Percentiles rank a stretch among this genome's conserved stretches.
Evolutionary conservation across 73 alveolate species (phyloP).

Genomic region (Effrenium voratum): DNA sequence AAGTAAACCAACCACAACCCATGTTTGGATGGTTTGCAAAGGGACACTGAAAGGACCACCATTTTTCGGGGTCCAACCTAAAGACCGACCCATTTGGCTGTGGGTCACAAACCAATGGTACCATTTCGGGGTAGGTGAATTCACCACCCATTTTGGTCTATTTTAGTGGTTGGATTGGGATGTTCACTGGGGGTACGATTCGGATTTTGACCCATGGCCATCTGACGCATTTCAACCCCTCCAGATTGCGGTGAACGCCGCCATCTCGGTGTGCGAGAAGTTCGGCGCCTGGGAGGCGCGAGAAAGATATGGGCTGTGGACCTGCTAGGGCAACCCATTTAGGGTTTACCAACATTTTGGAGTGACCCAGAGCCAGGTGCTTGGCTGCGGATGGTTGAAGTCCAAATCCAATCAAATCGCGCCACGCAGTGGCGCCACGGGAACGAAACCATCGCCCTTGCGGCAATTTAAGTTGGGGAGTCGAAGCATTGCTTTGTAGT

Average conservation of each 20-base stretch:
- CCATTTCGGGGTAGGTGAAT: not conserved
- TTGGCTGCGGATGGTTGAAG: too few relatives aligned
- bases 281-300: constrained; percentile 44
- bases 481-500: too few relatives aligned
- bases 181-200: not conserved
- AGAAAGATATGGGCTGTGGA: not conserved
- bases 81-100: not conserved
- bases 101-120: not conserved
- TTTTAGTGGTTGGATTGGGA: not conserved
- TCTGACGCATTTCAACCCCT: not conserved
- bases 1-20: too few relatives aligned
- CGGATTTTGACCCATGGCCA: not conserved
- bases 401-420: too few relatives aligned
- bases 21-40: too few relatives aligned
- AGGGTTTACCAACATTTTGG: too few relatives aligned
- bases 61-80: not conserved
- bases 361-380: too few relatives aligned
- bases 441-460: too few relatives aligned
- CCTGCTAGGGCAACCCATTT: not conserved
- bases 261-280: constrained; percentile 64
- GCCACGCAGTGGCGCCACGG: too few relatives aligned
- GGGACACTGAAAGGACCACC: too few relatives aligned
- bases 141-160: not conserved
- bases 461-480: too few relatives aligned
- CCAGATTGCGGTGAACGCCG: constrained; percentile 52